Evolutionary conservation across 129 eudicot species (phyloP).

Genomic region (Solidago caesia): DNA sequence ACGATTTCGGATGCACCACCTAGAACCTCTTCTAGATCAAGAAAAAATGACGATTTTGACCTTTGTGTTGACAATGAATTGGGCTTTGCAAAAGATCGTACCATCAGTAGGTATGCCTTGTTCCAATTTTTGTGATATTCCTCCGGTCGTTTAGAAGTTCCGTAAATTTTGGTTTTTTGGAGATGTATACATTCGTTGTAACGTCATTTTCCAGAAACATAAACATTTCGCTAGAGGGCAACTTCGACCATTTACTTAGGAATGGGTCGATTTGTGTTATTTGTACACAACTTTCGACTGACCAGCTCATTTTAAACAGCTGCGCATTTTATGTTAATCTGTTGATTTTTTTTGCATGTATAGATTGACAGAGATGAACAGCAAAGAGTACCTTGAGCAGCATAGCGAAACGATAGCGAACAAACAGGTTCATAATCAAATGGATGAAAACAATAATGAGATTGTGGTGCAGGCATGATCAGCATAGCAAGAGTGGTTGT

Average conservation of each 20-base stretch:
- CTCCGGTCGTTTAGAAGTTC: neutral
- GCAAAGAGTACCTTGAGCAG: conserved; percentile 76
- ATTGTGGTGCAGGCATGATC: conserved; percentile 30
- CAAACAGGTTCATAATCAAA: conserved; percentile 18
- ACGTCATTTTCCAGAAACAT: neutral
- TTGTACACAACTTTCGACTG: neutral
- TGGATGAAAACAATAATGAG: conserved; percentile 26
- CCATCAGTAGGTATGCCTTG: conserved; percentile 70
- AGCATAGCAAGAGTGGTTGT: neutral
- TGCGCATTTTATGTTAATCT: neutral
- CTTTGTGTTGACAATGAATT: conserved; percentile 90
- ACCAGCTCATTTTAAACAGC: too few species aligned
- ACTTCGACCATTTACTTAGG: neutral
- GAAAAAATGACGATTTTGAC: conserved; percentile 70
- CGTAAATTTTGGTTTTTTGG: neutral
- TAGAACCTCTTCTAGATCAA: conserved; percentile 83
- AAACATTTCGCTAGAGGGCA: neutral
- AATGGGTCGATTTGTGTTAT: neutral
- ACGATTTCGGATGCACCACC: conserved; percentile 84
- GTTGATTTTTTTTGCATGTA: neutral
- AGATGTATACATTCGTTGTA: neutral
- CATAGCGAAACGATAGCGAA: conserved; percentile 50
- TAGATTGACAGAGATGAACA: conserved; percentile 81
- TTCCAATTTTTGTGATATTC: neutral
- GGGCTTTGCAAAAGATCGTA: conserved; percentile 91